phyloP scores from a whole-genome alignment of 805 yeast species.

The Candida rishiriensis region DNA sequence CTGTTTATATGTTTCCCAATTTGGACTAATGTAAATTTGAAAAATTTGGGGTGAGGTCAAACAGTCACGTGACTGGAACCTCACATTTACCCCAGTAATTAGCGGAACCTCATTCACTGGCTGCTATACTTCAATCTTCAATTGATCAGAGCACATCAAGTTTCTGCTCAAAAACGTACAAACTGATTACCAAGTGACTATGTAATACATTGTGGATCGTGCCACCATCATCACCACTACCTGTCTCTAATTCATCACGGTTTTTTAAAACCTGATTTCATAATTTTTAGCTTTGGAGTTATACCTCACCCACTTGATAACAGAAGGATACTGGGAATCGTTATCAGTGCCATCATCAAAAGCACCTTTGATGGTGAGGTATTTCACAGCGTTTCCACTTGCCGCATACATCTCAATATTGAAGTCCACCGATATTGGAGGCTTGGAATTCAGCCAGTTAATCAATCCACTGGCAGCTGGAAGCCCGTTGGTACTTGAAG shows the following conservation, averaged over 20 bases:
- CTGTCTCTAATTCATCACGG: background rate
- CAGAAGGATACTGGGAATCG: too few species aligned
- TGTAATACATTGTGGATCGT: too few species aligned
- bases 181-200: background rate
- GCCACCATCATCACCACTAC: too few species aligned
- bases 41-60: too few species aligned
- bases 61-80: too few species aligned
- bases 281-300: slow-evolving; percentile 71
- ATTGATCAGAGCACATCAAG: background rate
- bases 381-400: slow-evolving; percentile 72
- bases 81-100: too few species aligned
- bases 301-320: slow-evolving; percentile 81
- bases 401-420: slow-evolving; percentile 68
- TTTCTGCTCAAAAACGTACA: background rate
- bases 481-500: background rate
- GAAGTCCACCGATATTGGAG: slow-evolving; percentile 73
- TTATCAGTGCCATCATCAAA: slow-evolving; percentile 52
- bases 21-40: too few species aligned
- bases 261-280: slow-evolving; percentile 60
- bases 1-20: too few species aligned
- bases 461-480: slow-evolving; percentile 8
- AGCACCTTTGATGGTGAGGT: slow-evolving; percentile 55
- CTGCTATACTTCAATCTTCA: background rate
- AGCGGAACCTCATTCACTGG: background rate
- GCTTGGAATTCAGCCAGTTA: slow-evolving; percentile 65